A percentile compares a stretch with the other conserved stretches of the same genome.
These are phyloP conservation scores for Pyrenochaeta sp. DNA, from an alignment of 2,329 filamentous ascomycete species.

Conservation along the genomic window DNA sequence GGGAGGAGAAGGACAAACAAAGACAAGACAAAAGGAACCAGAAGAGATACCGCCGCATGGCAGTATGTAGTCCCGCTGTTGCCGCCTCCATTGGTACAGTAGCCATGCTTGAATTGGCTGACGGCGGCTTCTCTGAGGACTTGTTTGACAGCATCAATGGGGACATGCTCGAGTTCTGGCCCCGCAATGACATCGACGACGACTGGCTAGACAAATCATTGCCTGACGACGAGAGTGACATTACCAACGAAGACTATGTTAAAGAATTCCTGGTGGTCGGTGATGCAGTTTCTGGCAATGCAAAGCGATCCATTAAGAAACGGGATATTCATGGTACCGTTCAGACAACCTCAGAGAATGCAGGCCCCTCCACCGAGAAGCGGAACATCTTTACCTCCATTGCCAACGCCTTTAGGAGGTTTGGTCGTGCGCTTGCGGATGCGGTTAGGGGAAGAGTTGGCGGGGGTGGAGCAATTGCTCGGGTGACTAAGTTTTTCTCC, in stretches of 20 bases:
- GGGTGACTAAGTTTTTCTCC: constrained; percentile 11
- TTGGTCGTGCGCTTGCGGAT: constrained; percentile 1
- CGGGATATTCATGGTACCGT: not conserved
- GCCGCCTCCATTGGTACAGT: constrained; percentile 12
- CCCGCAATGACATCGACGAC: constrained; percentile 9
- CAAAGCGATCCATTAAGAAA: constrained; percentile 10
- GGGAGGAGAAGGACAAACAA: constrained; percentile 11
- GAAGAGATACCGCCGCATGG: constrained; percentile 12
- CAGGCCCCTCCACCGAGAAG: constrained; percentile 3
- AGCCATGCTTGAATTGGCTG: constrained; percentile 16
- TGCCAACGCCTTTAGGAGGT: not conserved
- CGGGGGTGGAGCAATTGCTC: constrained; percentile 1
- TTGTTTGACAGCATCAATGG: constrained; percentile 12
- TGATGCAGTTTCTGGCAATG: constrained; percentile 7
- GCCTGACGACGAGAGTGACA: constrained; percentile 9
- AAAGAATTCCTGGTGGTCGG: constrained; percentile 8
- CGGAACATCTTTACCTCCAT: constrained; percentile 2
- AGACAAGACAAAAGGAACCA: constrained; percentile 9
- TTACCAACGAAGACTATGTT: constrained; percentile 10
- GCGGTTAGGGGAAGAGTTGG: constrained; percentile 2
- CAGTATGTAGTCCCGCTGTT: constrained; percentile 9
- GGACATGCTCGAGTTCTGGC: constrained; percentile 15
- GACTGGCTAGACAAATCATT: constrained; percentile 7
- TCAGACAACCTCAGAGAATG: constrained; percentile 1
- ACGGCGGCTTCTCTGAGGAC: constrained; percentile 13